phyloP scores from a whole-genome alignment of 2,329 filamentous ascomycete genomes.

The Neonectria hederae region DNA sequence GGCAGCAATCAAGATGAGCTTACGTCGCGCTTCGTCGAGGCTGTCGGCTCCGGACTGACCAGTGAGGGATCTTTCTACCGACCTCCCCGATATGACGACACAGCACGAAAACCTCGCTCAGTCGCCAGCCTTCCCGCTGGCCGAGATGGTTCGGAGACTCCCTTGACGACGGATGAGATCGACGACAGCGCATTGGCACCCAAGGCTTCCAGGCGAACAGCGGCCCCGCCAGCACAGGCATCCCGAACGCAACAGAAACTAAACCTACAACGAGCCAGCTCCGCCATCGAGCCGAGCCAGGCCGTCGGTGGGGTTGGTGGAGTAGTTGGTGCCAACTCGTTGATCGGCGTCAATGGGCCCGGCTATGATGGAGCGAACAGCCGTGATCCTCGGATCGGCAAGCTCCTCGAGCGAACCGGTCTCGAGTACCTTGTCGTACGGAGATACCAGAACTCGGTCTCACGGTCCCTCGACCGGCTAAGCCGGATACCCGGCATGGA shows the following conservation, averaged over 20 bases:
- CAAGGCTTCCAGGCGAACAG: slow-evolving; percentile 52
- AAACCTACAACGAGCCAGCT: slow-evolving; percentile 77
- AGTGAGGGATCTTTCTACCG: slow-evolving; percentile 64
- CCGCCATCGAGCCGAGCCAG: slow-evolving; percentile 73
- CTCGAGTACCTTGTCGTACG: slow-evolving; percentile 80
- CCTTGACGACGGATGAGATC: slow-evolving; percentile 43
- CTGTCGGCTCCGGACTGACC: slow-evolving; percentile 58
- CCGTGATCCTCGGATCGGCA: slow-evolving; percentile 70
- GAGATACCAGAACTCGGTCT: slow-evolving; percentile 76
- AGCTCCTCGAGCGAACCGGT: slow-evolving; percentile 74
- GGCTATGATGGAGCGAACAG: slow-evolving; percentile 62
- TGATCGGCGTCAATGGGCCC: slow-evolving; percentile 63
- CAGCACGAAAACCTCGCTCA: slow-evolving; percentile 54
- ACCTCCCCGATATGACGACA: slow-evolving; percentile 46
- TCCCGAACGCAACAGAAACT: slow-evolving; percentile 80
- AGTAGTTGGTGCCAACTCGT: slow-evolving; percentile 54
- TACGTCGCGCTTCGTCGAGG: slow-evolving; percentile 69
- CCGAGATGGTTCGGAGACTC: slow-evolving; percentile 36
- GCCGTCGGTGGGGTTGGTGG: slow-evolving; percentile 47
- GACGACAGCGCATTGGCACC: slow-evolving; percentile 59
- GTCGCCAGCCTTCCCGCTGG: slow-evolving; percentile 48
- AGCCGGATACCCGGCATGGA: slow-evolving; percentile 60
- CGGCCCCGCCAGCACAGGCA: slow-evolving; percentile 59
- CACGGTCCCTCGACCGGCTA: slow-evolving; percentile 64
- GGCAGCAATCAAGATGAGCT: slow-evolving; percentile 57